Base-by-base conservation (phyloP, 371 early-diverging fungal species). In the Mortierella sp. region DNA sequence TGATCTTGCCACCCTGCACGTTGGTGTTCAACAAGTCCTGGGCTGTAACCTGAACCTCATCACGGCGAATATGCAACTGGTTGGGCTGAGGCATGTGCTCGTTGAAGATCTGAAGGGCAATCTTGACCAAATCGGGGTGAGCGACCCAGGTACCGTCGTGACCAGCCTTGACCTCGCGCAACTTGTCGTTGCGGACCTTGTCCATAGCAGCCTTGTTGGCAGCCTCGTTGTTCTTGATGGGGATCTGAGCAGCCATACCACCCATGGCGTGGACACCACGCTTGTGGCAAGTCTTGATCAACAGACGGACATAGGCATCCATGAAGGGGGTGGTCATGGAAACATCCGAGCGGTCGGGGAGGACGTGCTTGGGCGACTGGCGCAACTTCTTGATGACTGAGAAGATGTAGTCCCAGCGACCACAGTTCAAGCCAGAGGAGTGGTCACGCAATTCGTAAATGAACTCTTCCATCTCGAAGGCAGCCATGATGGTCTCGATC, bases 71-170 rank as follows among this genome's bases (percentile, higher is more conserved):
- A 77, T 87, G 90, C 59, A 98, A 83, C 85, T 98, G 98, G 88
- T 98, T 97, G 61, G 98, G 94, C 63, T 89, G 88, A 46, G 95
- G 93, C 96, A 98, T 97, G 85, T 96, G 85, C 80, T 92, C 85
- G 88, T 97, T 87, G 67, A 98, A 98, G 72, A 95, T 85, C 43
- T 86, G 90, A 44, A 89, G 83, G 54, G 97, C 97, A 57, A 98
- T 81, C 73, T 85, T 87, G 68, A 95, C 94, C 16, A 98, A 88
- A 60, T 91, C 97, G 24, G 98, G 98, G 79, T 98, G 98, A 43
- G 98, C 98, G 37, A 98, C 95, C 98, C 98, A 97, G 44, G 97
- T 96, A 60, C 97, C 95, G 70, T 95, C 96, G 82, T 96, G 97
- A 34, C 97, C 97, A 39, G 96, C 96, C 59, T 80, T 87, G 46